A percentile compares a stretch with the other conserved stretches of the same genome.
Conservation (phyloP, 306 rosid species). For the Betula pendula region DNA sequence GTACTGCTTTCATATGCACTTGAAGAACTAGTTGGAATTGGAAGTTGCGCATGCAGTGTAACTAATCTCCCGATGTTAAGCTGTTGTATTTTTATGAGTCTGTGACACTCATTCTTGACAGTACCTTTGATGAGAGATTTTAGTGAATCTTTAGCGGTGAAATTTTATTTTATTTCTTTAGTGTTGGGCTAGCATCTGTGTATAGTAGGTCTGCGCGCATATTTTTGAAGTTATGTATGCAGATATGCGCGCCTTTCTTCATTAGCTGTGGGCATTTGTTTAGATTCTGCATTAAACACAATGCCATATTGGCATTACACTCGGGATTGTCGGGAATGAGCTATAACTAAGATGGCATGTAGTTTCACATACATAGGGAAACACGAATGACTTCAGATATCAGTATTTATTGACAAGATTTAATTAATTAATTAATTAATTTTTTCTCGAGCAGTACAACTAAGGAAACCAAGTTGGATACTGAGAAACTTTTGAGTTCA, state of each 20-base stretch:
- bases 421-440: not conserved
- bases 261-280: not conserved
- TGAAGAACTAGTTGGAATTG: not conserved
- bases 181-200: not conserved
- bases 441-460: not conserved
- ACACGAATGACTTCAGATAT: not conserved
- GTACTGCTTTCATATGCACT: not conserved
- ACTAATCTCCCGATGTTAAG: not conserved
- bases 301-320: not conserved
- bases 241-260: not conserved
- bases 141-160: not conserved
- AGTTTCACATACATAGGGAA: not conserved
- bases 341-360: not conserved
- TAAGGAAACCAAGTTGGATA: constrained; percentile 13
- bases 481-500: constrained; percentile 7
- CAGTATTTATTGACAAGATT: not conserved
- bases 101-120: not conserved
- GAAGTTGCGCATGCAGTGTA: not conserved
- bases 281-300: not conserved
- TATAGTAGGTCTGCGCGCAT: not conserved
- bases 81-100: not conserved
- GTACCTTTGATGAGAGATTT: not conserved
- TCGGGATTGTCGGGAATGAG: not conserved
- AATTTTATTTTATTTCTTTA: not conserved
- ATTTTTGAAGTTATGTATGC: not conserved